Evolutionary conservation across 176 grass and related monocot genomes (phyloP), one percentile per base, ranked within the genome.

Genomic region (Avena sativa): DNA sequence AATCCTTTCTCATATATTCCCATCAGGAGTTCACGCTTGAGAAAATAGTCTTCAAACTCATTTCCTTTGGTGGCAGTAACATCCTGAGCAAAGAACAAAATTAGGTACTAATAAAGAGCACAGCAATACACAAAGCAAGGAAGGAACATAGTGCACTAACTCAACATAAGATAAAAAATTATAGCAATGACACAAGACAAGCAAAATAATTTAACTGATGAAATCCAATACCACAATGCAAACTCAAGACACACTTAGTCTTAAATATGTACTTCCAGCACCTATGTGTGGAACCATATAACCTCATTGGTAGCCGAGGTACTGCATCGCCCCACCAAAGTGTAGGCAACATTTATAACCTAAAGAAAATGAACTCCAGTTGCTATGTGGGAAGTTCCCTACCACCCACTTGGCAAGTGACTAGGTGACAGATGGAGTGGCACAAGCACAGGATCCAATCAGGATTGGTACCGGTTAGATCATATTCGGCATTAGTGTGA

Each of bases 31-130:
- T 98, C 96, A 61, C 96, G 89, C 84, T 98, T 98, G 50, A 98
- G 79, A 90, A 98, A 98, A 85, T 98, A 96, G 62, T 98, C 96
- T 92, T 98, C 96, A 91, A 98, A 98, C 83, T 98, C 96, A 86
- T 98, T 98, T 82, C 96, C 93, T 79, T 96, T 98, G 32, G 96
- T 98, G 51, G 90, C 96, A 74, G 96, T 98, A 76, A 98, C 96
- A 92, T 98, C 96, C 96, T 98, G 72, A 8, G 67, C 59, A 76
- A 79, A 51, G 47, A 63, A 73, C 12, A 79, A 20, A 20, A 61
- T 32, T 60, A 66, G 40, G 58, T 85, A 48, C 46, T 9, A 72
- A 57, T 71, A 83, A 86, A 61, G 19, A 56, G 12, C 19, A 25
- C 49, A 56, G 4, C 49, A 77, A 55, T 30, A 87, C 16, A 5